A percentile compares a stretch with the other conserved stretches of the same genome.
Conservation (phyloP, 768 basidiomycete genomes). For the Lentinula edodes region DNA sequence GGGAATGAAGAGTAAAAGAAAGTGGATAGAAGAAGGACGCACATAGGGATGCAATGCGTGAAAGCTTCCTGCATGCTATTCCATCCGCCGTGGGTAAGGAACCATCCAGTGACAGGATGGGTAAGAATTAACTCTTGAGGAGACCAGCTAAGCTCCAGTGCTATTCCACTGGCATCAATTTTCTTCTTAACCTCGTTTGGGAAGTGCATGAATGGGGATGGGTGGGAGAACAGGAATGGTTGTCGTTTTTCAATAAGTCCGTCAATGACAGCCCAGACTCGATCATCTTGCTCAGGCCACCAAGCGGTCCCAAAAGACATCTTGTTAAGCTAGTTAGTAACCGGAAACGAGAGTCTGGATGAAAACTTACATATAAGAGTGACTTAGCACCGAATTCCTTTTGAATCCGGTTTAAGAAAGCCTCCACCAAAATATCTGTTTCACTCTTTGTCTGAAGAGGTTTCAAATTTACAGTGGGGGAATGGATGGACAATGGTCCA, state of each 20-base stretch:
- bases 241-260: background rate
- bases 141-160: background rate
- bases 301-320: slow-evolving; percentile 1
- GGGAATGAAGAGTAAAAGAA: background rate
- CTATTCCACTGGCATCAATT: background rate
- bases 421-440: background rate
- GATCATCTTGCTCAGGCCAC: background rate
- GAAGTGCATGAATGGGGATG: background rate
- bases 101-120: slow-evolving; percentile 1
- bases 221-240: slow-evolving; percentile 5
- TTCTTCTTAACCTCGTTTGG: background rate
- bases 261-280: slow-evolving; percentile 5
- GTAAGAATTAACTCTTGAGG: background rate
- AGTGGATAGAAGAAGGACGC: background rate
- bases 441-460: background rate
- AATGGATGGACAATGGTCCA: background rate
- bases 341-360: too few species aligned
- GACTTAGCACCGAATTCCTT: background rate
- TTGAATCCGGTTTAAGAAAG: background rate
- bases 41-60: background rate
- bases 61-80: slow-evolving; percentile 1
- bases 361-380: background rate
- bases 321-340: background rate
- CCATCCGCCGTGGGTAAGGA: slow-evolving; percentile 3
- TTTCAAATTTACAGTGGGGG: too few species aligned